phyloP scores from a whole-genome alignment of 495 filamentous ascomycete species.

The Staphylotrichum longicolle region DNA sequence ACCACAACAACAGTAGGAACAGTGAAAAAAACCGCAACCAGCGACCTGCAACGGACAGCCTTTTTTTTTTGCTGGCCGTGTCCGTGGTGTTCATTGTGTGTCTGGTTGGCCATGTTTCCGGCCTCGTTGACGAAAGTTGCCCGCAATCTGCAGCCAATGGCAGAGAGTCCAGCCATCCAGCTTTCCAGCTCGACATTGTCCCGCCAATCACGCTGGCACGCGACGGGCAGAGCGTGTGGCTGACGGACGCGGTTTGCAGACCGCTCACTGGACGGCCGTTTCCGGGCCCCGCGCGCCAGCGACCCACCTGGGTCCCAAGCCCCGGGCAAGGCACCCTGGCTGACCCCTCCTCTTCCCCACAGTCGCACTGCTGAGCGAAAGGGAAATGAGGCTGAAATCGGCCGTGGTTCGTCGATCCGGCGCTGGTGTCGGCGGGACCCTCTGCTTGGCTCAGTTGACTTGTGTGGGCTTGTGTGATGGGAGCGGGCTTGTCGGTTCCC shows the following conservation, averaged over 20 bases:
- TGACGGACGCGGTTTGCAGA: constrained; percentile 18
- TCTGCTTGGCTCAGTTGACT: no score
- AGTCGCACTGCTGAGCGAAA: constrained; percentile 15
- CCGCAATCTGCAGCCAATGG: constrained; percentile 1
- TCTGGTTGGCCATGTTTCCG: constrained; percentile 6
- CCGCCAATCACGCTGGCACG: constrained; percentile 9
- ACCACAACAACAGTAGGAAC: constrained; percentile 7
- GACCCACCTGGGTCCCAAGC: constrained; percentile 1
- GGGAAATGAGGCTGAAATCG: constrained; percentile 37
- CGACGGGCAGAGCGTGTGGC: constrained; percentile 17
- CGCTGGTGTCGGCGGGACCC: neutral
- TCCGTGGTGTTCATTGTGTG: constrained; percentile 7
- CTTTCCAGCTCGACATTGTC: neutral
- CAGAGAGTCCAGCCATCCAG: constrained; percentile 1
- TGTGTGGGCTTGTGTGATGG: neutral
- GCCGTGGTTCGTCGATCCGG: constrained; percentile 19
- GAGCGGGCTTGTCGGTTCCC: constrained; percentile 3
- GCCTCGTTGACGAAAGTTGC: neutral
- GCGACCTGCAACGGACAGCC: neutral
- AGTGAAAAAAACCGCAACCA: neutral
- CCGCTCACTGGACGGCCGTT: constrained; percentile 14
- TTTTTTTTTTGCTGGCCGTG: neutral
- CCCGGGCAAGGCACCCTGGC: constrained; percentile 14
- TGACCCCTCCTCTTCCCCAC: constrained; percentile 25
- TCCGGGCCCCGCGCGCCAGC: neutral